A percentile compares a stretch with the other conserved stretches of the same genome.
phyloP scores from a whole-genome alignment of 129 eudicot genomes.

The Saposhnikovia divaricata region DNA sequence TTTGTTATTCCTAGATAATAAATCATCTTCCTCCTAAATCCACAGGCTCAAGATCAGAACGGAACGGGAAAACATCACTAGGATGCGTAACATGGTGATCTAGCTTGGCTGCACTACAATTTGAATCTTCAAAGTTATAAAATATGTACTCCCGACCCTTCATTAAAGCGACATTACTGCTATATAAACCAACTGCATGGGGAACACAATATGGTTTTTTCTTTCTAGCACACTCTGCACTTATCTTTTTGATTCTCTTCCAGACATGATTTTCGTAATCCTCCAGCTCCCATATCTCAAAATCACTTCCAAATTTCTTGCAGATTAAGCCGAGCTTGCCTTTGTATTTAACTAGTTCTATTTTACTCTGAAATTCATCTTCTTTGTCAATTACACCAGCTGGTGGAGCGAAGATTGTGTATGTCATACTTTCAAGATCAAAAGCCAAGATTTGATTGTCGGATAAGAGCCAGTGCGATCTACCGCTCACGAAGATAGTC shows the following conservation, averaged over 20 bases:
- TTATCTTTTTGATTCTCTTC: background rate
- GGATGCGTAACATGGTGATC: background rate
- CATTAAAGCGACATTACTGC: background rate
- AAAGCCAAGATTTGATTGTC: background rate
- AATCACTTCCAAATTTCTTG: background rate
- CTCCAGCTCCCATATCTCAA: background rate
- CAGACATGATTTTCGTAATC: background rate
- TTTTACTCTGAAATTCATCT: background rate
- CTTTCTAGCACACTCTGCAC: background rate
- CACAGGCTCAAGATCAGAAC: background rate
- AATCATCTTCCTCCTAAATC: conserved; percentile 6
- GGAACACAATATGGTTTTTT: background rate
- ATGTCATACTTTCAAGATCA: background rate
- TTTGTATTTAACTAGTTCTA: background rate
- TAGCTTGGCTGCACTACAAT: background rate
- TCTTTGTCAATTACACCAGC: too few species aligned
- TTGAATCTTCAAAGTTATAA: background rate
- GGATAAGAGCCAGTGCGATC: background rate
- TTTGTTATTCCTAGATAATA: background rate
- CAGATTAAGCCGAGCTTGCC: background rate
- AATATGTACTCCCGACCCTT: background rate
- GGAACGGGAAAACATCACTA: background rate
- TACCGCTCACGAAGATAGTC: background rate
- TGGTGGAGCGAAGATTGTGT: background rate
- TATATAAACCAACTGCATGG: background rate